Evolutionary conservation across 2,329 filamentous ascomycete genomes (phyloP).

Genomic region (Hypoxylon sp.): DNA sequence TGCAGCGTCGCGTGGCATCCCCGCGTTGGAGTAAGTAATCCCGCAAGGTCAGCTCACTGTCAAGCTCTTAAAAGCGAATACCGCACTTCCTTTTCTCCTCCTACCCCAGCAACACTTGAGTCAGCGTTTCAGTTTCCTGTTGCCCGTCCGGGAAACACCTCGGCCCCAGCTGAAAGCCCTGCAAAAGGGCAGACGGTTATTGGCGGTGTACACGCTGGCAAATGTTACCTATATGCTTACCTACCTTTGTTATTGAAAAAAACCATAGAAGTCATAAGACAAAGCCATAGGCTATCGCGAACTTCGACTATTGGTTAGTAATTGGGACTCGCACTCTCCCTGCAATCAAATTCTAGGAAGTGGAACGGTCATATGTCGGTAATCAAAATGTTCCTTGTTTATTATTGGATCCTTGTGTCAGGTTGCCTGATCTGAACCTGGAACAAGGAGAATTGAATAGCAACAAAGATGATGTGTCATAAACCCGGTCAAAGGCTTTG

Average conservation of each 20-base stretch:
- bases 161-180: background rate
- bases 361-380: slow-evolving; percentile 12
- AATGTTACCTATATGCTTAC: slow-evolving; percentile 19
- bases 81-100: slow-evolving; percentile 11
- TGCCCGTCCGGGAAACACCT: slow-evolving; percentile 9
- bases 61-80: slow-evolving; percentile 19
- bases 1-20: slow-evolving; percentile 44
- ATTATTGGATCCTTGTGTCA: background rate
- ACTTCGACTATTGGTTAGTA: slow-evolving; percentile 1
- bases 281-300: slow-evolving; percentile 6
- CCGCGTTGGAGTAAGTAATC: slow-evolving; percentile 40
- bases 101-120: slow-evolving; percentile 13
- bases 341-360: slow-evolving; percentile 6
- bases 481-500: background rate
- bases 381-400: background rate
- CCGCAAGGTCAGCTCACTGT: slow-evolving; percentile 28
- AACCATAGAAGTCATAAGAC: slow-evolving; percentile 5
- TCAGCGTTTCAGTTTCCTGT: slow-evolving; percentile 21
- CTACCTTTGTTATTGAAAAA: slow-evolving; percentile 5
- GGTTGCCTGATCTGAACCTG: background rate
- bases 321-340: slow-evolving; percentile 10
- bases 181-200: slow-evolving; percentile 19
- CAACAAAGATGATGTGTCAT: background rate
- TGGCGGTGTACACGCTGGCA: slow-evolving; percentile 12
- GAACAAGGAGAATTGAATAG: background rate